Percentiles rank a stretch among this genome's conserved stretches.
Conservation (phyloP, 129 eudicot species). For the Kitagawia praeruptora region DNA sequence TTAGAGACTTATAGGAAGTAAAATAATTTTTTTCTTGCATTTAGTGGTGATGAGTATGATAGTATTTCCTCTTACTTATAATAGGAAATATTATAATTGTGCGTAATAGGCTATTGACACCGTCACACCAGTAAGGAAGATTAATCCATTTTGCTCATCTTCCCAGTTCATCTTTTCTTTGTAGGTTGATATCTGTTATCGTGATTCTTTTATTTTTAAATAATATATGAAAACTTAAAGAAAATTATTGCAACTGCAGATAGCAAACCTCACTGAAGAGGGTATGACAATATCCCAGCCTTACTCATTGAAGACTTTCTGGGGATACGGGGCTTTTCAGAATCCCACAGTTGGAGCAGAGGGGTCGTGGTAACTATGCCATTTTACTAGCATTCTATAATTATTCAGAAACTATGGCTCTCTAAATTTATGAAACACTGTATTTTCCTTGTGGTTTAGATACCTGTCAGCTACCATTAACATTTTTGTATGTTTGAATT, state of each 20-base stretch:
- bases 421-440: background rate
- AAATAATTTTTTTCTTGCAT: background rate
- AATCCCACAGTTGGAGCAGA: constrained; percentile 1
- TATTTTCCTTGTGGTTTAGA: background rate
- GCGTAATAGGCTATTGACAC: background rate
- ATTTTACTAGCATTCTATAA: background rate
- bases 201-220: background rate
- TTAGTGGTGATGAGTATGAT: background rate
- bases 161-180: background rate
- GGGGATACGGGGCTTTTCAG: constrained; percentile 6
- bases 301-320: background rate
- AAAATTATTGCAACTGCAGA: background rate
- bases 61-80: background rate
- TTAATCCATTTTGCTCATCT: background rate
- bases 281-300: constrained; percentile 2
- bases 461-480: background rate
- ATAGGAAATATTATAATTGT: background rate
- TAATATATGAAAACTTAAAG: too few relatives aligned
- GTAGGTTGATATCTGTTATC: background rate
- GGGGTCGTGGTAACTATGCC: background rate
- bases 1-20: background rate
- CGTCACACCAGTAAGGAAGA: background rate
- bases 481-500: background rate
- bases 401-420: background rate
- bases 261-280: background rate